These are phyloP conservation scores for Helminthosporium solani DNA, from an alignment of 2,329 filamentous ascomycete genomes.

Conservation along the genomic window DNA sequence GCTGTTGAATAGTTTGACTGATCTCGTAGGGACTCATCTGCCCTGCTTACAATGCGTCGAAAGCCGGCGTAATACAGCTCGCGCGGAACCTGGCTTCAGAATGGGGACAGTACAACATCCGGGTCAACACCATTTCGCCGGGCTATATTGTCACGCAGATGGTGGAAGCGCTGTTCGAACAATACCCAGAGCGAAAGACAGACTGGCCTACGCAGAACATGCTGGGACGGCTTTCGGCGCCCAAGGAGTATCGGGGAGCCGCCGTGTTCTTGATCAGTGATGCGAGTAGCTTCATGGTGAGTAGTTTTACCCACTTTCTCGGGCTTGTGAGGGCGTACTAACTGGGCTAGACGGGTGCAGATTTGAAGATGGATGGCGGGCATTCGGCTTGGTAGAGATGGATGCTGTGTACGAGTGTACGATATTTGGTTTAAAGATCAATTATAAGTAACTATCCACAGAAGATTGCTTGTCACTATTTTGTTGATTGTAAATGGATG, in stretches of 20 bases:
- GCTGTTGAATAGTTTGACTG: slow-evolving; percentile 13
- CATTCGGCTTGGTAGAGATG: slow-evolving; percentile 39
- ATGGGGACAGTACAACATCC: slow-evolving; percentile 71
- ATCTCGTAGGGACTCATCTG: slow-evolving; percentile 60
- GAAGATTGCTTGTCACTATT: too few relatives aligned
- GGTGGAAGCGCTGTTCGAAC: slow-evolving; percentile 76
- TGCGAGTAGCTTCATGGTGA: slow-evolving; percentile 43
- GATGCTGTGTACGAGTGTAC: too few relatives aligned
- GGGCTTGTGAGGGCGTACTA: slow-evolving; percentile 1
- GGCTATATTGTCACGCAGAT: slow-evolving; percentile 82
- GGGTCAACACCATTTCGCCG: slow-evolving; percentile 78
- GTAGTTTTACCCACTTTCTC: background rate
- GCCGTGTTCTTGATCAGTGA: slow-evolving; percentile 44
- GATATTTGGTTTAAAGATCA: too few relatives aligned
- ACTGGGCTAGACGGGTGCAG: slow-evolving; percentile 33
- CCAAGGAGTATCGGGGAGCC: slow-evolving; percentile 41
- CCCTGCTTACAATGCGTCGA: slow-evolving; percentile 73
- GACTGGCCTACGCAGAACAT: slow-evolving; percentile 86
- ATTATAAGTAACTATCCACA: too few relatives aligned
- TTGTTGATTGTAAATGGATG: too few relatives aligned
- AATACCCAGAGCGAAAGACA: slow-evolving; percentile 65
- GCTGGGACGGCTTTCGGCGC: slow-evolving; percentile 54
- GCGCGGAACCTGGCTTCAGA: slow-evolving; percentile 69
- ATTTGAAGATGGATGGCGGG: slow-evolving; percentile 43
- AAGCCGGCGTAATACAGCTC: slow-evolving; percentile 72